These are phyloP conservation scores for Fusarium sp. DNA, from an alignment of 2,329 filamentous ascomycete species.

Conservation along the genomic window DNA sequence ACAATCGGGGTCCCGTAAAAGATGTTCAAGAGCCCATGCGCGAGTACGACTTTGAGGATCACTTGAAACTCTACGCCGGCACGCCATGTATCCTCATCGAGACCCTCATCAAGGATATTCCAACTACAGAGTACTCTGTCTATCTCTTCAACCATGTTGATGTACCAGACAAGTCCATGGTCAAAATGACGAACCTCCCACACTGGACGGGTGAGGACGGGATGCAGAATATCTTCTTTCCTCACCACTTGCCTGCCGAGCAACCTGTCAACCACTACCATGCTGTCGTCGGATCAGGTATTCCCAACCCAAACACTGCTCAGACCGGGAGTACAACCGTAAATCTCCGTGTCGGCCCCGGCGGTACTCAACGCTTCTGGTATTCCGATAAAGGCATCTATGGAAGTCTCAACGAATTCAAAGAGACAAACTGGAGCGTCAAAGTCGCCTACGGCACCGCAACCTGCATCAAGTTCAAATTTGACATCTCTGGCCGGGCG, in stretches of 20 bases:
- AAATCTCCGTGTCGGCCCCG: constrained; percentile 17
- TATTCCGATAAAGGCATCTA: constrained; percentile 12
- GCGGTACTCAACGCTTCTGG: constrained; percentile 3
- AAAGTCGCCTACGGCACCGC: constrained; percentile 17
- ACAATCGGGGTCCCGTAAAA: background rate
- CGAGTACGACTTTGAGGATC: background rate
- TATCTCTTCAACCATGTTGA: constrained; percentile 24
- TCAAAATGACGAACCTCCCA: constrained; percentile 1
- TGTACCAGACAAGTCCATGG: background rate
- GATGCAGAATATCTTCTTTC: constrained; percentile 23
- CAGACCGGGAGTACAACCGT: background rate
- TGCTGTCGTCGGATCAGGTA: constrained; percentile 14
- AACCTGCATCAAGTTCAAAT: constrained; percentile 24
- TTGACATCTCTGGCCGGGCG: background rate
- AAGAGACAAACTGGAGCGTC: constrained; percentile 10
- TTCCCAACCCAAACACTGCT: background rate
- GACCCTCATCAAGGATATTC: constrained; percentile 23
- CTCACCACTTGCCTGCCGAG: background rate
- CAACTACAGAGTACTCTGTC: constrained; percentile 14
- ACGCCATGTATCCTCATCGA: constrained; percentile 17
- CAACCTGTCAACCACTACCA: constrained; percentile 23
- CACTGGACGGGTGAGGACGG: constrained; percentile 6
- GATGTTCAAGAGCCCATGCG: background rate
- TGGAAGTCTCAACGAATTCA: constrained; percentile 1
- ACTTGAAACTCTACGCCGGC: background rate